Base-by-base conservation (phyloP, 495 filamentous ascomycete species). In the Talaromyces proteolyticus region DNA sequence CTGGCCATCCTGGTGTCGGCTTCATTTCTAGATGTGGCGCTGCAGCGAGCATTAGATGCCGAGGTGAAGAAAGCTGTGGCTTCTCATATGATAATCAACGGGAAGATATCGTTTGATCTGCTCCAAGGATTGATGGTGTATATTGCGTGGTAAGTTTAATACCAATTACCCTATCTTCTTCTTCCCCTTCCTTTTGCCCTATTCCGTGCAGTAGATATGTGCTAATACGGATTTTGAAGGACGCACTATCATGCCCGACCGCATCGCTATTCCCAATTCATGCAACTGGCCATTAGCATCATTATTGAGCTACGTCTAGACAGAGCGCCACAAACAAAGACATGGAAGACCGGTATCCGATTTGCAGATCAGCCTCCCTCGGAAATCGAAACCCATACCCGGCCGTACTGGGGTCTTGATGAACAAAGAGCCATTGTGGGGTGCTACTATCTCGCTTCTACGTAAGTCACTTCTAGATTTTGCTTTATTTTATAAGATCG, bases 81-180 rank as follows among this genome's bases (percentile, higher is more conserved):
- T 19, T 64, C 69, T 21, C 63, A 64, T 19, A 70, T 80, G 60
- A 54, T 77, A 12, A 49, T 77, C 44, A 64, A 68, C 26, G 65
- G 66, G 5, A 69, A 77, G 39, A 58, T 70, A 16, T 75, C 68
- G 21, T 55, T 79, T 36, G 75, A 80, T 36, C 54, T 75, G 16
- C 64, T 79, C 10, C 67, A 75, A 58, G 72, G 75, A 14, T 62
- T 76, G 18, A 53, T 75, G 10, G 55, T 77, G 2, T 65, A 71
- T 40, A 53, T 78, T 16, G 75, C 73, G 8, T 77, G 65, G 61
- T 70, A 67, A 50, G 24, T 47, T 36, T 20, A 5, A 14, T 3
- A 44, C 23, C 44, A 19, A 49, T 22, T 41, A n/a, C n/a, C n/a
- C n/a, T n/a, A n/a, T n/a, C n/a, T n/a, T n/a, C n/a, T n/a, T n/a